Conservation (phyloP, 2,329 filamentous ascomycete species). For the Gremmenia infestans region DNA sequence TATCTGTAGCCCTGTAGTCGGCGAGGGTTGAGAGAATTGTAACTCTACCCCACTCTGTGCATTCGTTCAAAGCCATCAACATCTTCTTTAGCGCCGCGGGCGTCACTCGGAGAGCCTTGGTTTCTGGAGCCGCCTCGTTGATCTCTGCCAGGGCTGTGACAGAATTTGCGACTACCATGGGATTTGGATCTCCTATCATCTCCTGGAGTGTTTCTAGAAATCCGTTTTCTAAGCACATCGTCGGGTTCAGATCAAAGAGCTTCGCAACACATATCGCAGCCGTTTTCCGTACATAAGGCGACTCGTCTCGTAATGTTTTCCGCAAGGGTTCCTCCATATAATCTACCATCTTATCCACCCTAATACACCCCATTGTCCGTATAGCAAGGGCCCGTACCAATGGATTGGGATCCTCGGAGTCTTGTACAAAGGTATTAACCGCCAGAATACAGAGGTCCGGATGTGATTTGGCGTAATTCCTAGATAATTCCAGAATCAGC, state of each 20-base stretch:
- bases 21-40: constrained; percentile 88
- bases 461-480: constrained; percentile 99
- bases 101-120: constrained; percentile 77
- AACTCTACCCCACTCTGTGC: constrained; percentile 96
- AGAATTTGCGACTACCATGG: constrained; percentile 98
- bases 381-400: constrained; percentile 92
- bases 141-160: constrained; percentile 94
- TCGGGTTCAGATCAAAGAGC: constrained; percentile 89
- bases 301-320: constrained; percentile 95
- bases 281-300: constrained; percentile 96
- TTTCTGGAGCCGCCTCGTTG: constrained; percentile 83
- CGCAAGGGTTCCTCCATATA: constrained; percentile 98
- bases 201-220: constrained; percentile 93
- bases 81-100: constrained; percentile 86
- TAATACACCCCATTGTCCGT: constrained; percentile 96
- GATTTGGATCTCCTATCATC: constrained; percentile 93
- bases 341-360: constrained; percentile 99
- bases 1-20: constrained; percentile 78
- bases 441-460: constrained; percentile 97
- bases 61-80: constrained; percentile 93
- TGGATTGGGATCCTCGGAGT: constrained; percentile 97
- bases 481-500: constrained; percentile 34
- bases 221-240: constrained; percentile 92
- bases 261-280: constrained; percentile 97
- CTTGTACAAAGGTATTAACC: constrained; percentile 98